phyloP scores from a whole-genome alignment of 1,139 yeast genomes.

The Ogataea hybrid region DNA sequence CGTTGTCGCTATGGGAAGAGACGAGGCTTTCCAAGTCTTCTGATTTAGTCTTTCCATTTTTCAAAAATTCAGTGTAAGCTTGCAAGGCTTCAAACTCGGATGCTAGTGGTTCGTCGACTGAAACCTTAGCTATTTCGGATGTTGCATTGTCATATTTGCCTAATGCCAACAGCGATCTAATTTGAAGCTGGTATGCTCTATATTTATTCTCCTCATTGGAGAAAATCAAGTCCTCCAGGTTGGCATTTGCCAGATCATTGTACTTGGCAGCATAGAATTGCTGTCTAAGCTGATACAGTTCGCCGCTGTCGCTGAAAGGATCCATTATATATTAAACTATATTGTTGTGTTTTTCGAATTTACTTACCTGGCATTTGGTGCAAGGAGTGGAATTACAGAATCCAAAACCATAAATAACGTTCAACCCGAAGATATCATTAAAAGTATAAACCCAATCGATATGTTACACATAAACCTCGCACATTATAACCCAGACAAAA shows the following conservation, averaged over 20 bases:
- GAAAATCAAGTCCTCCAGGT: constrained; percentile 19
- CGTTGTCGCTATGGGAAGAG: constrained; percentile 7
- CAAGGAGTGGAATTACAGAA: constrained; percentile 1
- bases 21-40: constrained; percentile 14
- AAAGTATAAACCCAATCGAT: constrained; percentile 11
- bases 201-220: constrained; percentile 16
- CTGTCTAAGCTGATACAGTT: constrained; percentile 21
- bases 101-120: constrained; percentile 5
- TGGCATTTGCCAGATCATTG: constrained; percentile 12
- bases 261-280: constrained; percentile 20
- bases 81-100: constrained; percentile 15
- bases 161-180: constrained; percentile 15
- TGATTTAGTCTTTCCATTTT: constrained; percentile 6
- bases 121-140: constrained; percentile 3
- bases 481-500: constrained; percentile 5
- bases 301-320: constrained; percentile 15
- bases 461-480: constrained; percentile 12
- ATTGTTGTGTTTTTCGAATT: constrained; percentile 3
- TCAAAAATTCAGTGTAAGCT: constrained; percentile 8
- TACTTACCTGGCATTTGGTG: constrained; percentile 7
- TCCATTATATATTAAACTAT: constrained; percentile 5
- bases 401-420: constrained; percentile 1
- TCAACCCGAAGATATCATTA: constrained; percentile 13
- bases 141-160: constrained; percentile 12
- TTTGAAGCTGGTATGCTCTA: constrained; percentile 17